Conservation (phyloP, 2,329 filamentous ascomycete genomes). For the Penicillium sp. region DNA sequence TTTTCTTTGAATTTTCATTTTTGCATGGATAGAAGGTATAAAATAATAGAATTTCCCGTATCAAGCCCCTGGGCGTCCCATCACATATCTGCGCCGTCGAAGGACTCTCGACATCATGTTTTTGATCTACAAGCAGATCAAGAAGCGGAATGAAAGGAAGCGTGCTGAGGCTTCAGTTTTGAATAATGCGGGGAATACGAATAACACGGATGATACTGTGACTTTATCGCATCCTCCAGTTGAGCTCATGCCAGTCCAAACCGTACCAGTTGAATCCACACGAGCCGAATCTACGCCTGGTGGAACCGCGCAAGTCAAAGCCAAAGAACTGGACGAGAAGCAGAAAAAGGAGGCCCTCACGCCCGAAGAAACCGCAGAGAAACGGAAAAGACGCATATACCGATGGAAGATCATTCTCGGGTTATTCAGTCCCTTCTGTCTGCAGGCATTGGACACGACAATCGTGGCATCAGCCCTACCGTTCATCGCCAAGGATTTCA, state of each 20-base stretch:
- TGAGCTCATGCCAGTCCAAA: neutral
- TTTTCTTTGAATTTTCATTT: neutral
- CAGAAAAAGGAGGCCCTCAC: neutral
- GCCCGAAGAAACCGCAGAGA: constrained; percentile 5
- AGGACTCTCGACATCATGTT: neutral
- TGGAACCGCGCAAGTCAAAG: neutral
- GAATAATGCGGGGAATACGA: neutral
- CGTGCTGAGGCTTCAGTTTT: neutral
- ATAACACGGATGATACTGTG: no score
- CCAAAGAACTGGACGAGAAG: neutral
- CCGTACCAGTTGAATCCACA: neutral
- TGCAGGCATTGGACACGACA: constrained; percentile 64
- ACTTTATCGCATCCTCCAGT: no score
- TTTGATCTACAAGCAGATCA: constrained; percentile 12
- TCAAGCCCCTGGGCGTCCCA: no score
- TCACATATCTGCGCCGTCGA: no score
- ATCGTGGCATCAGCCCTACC: constrained; percentile 61
- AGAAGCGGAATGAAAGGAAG: constrained; percentile 10
- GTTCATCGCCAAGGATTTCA: constrained; percentile 64
- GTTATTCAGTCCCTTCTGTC: constrained; percentile 59
- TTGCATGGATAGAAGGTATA: neutral
- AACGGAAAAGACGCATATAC: constrained; percentile 37
- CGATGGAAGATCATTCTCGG: constrained; percentile 61
- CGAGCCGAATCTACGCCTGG: neutral
- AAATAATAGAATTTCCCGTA: neutral